phyloP scores from a whole-genome alignment of 495 filamentous ascomycete genomes.

The Lasiosphaeria hispida region DNA sequence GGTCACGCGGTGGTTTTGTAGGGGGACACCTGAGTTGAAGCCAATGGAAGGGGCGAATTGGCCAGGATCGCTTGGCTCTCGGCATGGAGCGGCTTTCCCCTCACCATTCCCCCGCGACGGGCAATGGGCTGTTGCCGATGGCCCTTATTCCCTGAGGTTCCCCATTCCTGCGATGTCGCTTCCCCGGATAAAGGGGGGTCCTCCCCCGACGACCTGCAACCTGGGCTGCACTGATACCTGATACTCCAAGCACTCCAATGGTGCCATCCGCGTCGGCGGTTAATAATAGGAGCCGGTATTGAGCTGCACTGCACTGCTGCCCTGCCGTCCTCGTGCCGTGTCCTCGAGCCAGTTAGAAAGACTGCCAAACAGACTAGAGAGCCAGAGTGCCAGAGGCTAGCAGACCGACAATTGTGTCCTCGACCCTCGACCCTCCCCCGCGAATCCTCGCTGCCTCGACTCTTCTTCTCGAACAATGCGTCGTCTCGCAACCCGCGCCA shows the following conservation, averaged over 20 bases:
- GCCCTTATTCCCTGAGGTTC: no score
- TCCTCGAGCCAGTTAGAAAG: no score
- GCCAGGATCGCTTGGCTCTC: slow-evolving; percentile 12
- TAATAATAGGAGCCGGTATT: slow-evolving; percentile 10
- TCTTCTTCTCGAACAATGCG: slow-evolving; percentile 32
- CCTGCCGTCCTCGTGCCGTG: background rate
- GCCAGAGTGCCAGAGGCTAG: background rate
- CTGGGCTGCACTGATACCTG: background rate
- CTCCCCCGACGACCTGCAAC: background rate
- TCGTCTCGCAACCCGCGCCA: slow-evolving; percentile 38
- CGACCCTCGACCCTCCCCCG: background rate
- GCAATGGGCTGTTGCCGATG: background rate
- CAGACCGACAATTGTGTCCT: background rate
- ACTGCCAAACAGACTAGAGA: no score
- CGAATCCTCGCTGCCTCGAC: background rate
- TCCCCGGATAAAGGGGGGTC: slow-evolving; percentile 1
- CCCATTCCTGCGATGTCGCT: background rate
- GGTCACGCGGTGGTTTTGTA: no score
- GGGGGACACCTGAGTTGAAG: background rate
- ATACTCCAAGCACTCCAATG: background rate
- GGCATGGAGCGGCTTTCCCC: slow-evolving; percentile 24
- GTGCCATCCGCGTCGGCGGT: slow-evolving; percentile 11
- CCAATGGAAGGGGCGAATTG: slow-evolving; percentile 11
- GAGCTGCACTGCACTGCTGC: background rate
- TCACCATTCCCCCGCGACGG: background rate